Evolutionary conservation across 2,329 filamentous ascomycete genomes (phyloP), one percentile per base, ranked within the genome.

Genomic region (Acephala macrosclerotiorum): DNA sequence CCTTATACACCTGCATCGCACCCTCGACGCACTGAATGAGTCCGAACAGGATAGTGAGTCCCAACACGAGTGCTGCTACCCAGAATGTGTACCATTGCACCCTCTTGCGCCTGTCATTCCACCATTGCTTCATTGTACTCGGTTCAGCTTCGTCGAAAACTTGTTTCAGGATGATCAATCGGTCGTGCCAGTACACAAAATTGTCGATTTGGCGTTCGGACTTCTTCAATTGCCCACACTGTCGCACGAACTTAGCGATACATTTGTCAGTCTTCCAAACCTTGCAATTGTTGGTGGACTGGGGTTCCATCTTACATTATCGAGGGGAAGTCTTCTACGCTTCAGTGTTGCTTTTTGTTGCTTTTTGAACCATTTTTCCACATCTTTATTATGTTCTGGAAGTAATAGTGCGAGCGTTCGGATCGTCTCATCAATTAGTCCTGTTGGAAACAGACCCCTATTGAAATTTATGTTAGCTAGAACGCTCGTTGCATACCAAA

Each of bases 51-150:
- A 68, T 33, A 9, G 68, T 70, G 12, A 67, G 40, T 0, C 12
- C 55, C 20, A 70, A 51, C 6, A 70, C 58, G 18, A 66, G 14
- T 1, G 57, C 49, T 22, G 66, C 81, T 2, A 83, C 75, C 81
- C 81, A 84, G 59, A 83, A 80, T 0, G 79, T 82, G 57, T 79
- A 82, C 80, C 80, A 82, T 58, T 83, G 80, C 0, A 79, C 77
- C 0, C 77, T 75, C 35, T 81, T 79, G 1, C 81, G 68, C 2
- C 79, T 67, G 66, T 83, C 81, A 60, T 77, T 69, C 81, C 81
- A 84, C 78, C 77, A 82, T 58, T 83, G 78, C 0, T 72, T 73
- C 0, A 83, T 59, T 0, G 72, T 78, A 38, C 70, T 71, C 11
- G 80, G 76, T 56, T 74, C 65, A 2, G 79, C 68, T 66, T 83